Percentiles rank a stretch among this genome's conserved stretches.
These are phyloP conservation scores for Sarcomyxa edulis DNA, from an alignment of 768 basidiomycete genomes.

Conservation along the genomic window DNA sequence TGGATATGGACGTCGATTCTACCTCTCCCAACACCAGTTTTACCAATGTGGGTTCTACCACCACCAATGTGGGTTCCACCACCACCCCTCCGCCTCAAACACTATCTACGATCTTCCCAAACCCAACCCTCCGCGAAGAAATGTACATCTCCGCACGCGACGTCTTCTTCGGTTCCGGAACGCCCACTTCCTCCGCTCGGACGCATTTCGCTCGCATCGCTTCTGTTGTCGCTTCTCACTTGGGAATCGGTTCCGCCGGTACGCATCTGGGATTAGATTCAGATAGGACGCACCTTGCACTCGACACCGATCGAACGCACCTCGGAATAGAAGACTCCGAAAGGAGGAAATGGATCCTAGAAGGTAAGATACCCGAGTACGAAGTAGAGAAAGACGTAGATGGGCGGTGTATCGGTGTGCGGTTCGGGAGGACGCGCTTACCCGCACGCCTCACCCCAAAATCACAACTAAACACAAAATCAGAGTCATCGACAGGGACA, in stretches of 20 bases:
- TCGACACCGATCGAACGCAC: conserved; percentile 6
- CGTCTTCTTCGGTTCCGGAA: conserved; percentile 80
- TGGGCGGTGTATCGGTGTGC: conserved; percentile 50
- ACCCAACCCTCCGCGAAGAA: conserved; percentile 78
- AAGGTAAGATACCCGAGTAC: conserved; percentile 61
- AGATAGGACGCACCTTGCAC: too few relatives aligned
- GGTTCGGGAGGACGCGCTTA: conserved; percentile 60
- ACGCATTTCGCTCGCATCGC: conserved; percentile 47
- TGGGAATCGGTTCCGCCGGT: conserved; percentile 31
- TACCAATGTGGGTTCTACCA: too few relatives aligned
- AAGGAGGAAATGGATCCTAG: conserved; percentile 63
- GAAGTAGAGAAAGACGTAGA: conserved; percentile 65
- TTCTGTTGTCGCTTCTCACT: conserved; percentile 47
- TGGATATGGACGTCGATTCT: conserved; percentile 14
- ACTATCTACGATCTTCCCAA: conserved; percentile 51
- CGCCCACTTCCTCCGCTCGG: conserved; percentile 45
- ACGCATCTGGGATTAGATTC: too few relatives aligned
- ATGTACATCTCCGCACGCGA: conserved; percentile 86
- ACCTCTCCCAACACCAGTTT: too few relatives aligned
- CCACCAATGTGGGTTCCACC: too few relatives aligned
- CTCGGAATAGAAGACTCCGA: conserved; percentile 53
- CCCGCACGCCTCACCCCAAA: conserved; percentile 29
- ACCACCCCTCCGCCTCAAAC: too few relatives aligned
- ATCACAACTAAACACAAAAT: conserved; percentile 19
- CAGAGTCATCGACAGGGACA: conserved; percentile 25